Percentiles rank a stretch among this genome's conserved stretches.
phyloP scores from a whole-genome alignment of 1,139 yeast species.

The Blastobotrys petasosporus region DNA sequence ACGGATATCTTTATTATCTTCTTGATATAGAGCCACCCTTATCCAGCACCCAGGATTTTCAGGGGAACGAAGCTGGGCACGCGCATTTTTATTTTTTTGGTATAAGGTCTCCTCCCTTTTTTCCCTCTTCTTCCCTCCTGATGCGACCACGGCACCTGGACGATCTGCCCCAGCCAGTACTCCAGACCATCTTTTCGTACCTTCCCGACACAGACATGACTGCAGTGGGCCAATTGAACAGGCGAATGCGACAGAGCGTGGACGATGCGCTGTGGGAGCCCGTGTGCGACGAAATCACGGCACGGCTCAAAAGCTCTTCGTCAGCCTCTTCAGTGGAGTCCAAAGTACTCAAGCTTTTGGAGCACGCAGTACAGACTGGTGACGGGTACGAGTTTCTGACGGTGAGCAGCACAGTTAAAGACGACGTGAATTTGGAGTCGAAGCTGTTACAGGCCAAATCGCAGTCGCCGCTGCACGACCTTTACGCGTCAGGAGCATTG shows the following conservation, averaged over 20 bases:
- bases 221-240: not conserved
- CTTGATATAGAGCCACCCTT: no score
- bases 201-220: not conserved
- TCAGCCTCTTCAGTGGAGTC: not conserved
- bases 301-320: no score
- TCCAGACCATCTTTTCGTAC: not conserved
- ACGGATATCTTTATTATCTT: no score
- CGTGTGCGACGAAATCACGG: not conserved
- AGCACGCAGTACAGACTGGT: slow-evolving; percentile 1
- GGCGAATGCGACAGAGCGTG: not conserved
- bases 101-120: not conserved
- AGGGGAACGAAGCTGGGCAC: no score
- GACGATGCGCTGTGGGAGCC: not conserved
- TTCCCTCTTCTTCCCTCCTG: not conserved
- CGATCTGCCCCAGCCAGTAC: not conserved
- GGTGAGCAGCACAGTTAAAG: no score
- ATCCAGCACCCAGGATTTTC: no score
- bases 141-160: slow-evolving; percentile 1
- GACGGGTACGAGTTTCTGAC: slow-evolving; percentile 1
- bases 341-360: not conserved
- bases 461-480: slow-evolving; percentile 7
- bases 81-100: no score
- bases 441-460: not conserved
- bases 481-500: slow-evolving; percentile 6
- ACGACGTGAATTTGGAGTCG: not conserved